Conservation (phyloP, 371 early-diverging fungal genomes). For the Rhizopus sp. region DNA sequence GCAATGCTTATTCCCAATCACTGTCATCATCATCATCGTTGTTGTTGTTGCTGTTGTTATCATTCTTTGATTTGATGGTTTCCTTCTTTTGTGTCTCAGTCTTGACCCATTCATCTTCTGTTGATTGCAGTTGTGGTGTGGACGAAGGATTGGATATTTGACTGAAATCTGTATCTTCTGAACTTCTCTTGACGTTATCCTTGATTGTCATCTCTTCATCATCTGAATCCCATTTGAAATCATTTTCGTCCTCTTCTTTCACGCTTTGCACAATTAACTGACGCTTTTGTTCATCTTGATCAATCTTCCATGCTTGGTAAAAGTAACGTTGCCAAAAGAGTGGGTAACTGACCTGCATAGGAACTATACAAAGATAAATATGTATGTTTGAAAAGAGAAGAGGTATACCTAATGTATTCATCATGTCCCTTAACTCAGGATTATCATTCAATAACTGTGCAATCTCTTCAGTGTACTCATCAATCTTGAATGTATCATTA, state of each 20-base stretch:
- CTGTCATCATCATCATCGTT: constrained; percentile 42
- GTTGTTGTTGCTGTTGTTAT: constrained; percentile 1
- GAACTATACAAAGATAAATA: constrained; percentile 27
- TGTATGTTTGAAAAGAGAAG: background rate
- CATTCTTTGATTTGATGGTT: background rate
- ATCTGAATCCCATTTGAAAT: constrained; percentile 55
- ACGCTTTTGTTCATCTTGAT: constrained; percentile 50
- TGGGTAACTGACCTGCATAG: constrained; percentile 46
- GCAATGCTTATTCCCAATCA: constrained; percentile 42
- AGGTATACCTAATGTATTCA: constrained; percentile 41
- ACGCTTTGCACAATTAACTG: constrained; percentile 44
- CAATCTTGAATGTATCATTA: constrained; percentile 33
- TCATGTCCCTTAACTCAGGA: constrained; percentile 42
- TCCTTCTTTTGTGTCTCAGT: constrained; percentile 24
- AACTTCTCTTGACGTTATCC: constrained; percentile 12
- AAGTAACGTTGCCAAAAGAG: constrained; percentile 54
- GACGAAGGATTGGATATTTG: constrained; percentile 28
- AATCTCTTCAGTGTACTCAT: constrained; percentile 50
- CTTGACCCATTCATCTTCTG: constrained; percentile 34
- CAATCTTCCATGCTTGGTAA: constrained; percentile 47
- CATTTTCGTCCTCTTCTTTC: constrained; percentile 37
- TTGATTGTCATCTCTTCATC: constrained; percentile 37
- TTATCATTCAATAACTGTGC: constrained; percentile 36
- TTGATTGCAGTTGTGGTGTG: constrained; percentile 11
- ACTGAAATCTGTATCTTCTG: constrained; percentile 32